A percentile compares a stretch with the other conserved stretches of the same genome.
Conservation (phyloP, 2,329 filamentous ascomycete species). For the Truncatella angustata region DNA sequence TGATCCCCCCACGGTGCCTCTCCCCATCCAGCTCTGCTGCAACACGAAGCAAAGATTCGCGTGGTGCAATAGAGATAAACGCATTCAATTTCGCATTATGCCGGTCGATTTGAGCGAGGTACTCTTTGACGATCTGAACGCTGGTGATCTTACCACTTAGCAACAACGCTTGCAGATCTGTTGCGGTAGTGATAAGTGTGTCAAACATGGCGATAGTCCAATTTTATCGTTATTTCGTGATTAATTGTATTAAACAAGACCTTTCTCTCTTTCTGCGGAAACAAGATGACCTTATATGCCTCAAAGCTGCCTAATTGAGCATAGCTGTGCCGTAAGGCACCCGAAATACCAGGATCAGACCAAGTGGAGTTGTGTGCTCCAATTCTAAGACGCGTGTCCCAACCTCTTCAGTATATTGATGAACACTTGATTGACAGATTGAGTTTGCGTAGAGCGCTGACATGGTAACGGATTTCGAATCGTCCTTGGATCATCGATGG, state of each 20-base stretch:
- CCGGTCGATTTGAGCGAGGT: slow-evolving; percentile 6
- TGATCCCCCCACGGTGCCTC: background rate
- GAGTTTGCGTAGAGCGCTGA: no score
- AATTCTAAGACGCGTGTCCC: no score
- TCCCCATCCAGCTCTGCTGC: slow-evolving; percentile 7
- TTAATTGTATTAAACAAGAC: no score
- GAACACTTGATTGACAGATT: no score
- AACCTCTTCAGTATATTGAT: no score
- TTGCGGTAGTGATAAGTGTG: background rate
- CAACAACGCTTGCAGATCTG: background rate
- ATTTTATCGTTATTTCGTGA: no score
- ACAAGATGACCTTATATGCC: no score
- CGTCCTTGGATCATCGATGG: slow-evolving; percentile 14
- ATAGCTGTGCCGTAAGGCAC: background rate
- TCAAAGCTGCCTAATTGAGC: no score
- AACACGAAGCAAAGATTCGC: background rate
- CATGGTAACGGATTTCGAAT: slow-evolving; percentile 11
- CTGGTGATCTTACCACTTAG: background rate
- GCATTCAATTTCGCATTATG: slow-evolving; percentile 7
- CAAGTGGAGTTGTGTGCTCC: no score
- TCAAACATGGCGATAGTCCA: slow-evolving; percentile 1
- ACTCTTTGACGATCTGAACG: slow-evolving; percentile 1
- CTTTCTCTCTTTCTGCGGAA: no score
- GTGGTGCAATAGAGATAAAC: slow-evolving; percentile 4
- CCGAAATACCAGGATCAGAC: background rate